These are phyloP conservation scores for Solanum rostratum DNA, from an alignment of 257 asterid genomes.

Conservation along the genomic window DNA sequence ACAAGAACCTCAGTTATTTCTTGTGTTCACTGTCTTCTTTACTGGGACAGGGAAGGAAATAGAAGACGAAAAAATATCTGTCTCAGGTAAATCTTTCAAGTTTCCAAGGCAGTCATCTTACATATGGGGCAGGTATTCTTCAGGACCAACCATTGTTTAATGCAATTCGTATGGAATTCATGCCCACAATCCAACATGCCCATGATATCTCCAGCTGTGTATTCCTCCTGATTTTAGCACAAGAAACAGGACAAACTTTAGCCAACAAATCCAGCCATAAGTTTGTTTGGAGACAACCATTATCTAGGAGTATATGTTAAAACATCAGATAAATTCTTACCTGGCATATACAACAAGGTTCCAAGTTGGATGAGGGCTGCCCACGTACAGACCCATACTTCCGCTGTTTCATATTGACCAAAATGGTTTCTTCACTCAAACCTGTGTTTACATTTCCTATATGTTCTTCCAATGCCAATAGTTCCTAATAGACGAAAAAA, in stretches of 20 bases:
- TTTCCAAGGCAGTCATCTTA: constrained; percentile 58
- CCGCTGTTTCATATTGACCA: constrained; percentile 34
- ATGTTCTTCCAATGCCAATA: constrained; percentile 83
- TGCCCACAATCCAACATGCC: constrained; percentile 77
- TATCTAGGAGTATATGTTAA: not conserved
- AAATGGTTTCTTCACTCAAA: constrained; percentile 48
- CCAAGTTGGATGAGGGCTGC: constrained; percentile 24
- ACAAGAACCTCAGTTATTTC: not conserved
- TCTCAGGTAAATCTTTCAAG: constrained; percentile 7
- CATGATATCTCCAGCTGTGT: constrained; percentile 44
- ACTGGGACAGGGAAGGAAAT: not conserved
- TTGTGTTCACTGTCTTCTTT: not conserved
- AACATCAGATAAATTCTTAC: constrained; percentile 17
- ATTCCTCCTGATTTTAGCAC: constrained; percentile 47
- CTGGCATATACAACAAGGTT: constrained; percentile 90
- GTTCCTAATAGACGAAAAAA: constrained; percentile 31
- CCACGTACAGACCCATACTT: constrained; percentile 13
- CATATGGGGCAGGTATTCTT: constrained; percentile 91
- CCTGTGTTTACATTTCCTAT: constrained; percentile 87
- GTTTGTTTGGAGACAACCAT: not conserved
- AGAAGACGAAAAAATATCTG: not conserved
- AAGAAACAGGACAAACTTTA: not conserved
- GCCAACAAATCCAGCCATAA: not conserved
- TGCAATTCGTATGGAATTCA: constrained; percentile 69
- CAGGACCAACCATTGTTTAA: constrained; percentile 69